Evolutionary conservation across 768 basidiomycete species (phyloP), one percentile per base, ranked within the genome.

Genomic region (Mycena rosella): DNA sequence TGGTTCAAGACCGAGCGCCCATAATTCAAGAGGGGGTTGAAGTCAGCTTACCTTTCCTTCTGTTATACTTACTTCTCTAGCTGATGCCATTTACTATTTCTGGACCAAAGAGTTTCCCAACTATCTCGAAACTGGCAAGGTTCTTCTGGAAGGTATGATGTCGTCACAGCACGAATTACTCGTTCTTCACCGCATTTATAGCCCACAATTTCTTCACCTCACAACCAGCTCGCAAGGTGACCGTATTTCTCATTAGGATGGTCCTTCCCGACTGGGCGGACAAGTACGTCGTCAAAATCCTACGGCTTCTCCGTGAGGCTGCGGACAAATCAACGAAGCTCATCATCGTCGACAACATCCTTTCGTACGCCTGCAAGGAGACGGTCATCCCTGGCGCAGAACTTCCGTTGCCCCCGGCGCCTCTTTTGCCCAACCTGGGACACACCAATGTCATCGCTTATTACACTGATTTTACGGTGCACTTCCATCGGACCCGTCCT

Each of bases 201-300:
- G 52, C 52, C 8, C 52, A 53, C 52, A 29, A 53, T 26, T 53
- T 53, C 30, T 53, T 53, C 29, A 32, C 52, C 8, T 24, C 49
- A 8, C 52, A 53, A 18, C 52, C 52, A 15, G 52, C 20, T 34
- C 29, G 29, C 5, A 53, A 53, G 18, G 52, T 34, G 20, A 32
- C 52, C 27, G 52, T 34, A 9, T 53, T 53, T 18, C 18, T 53
- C 5, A 27, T 53, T 18, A 27, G 52, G 11, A 30, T 32, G 29
- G 22, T 53, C 30, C 7, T 34, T 5, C 52, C 30, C 30, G 52
- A 53, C 52, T 53, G 52, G 52, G 15, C 52, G 6, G 30, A 53
- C 52, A 17, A 30, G 18, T 34, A 53, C 18, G 15, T 9, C 9
- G 29, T 34, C 52, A 53, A 53, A 34, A 53, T 53, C 18, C 52